These are phyloP conservation scores for Aspergillus fijiensis DNA, from an alignment of 2,329 filamentous ascomycete species.

Conservation along the genomic window DNA sequence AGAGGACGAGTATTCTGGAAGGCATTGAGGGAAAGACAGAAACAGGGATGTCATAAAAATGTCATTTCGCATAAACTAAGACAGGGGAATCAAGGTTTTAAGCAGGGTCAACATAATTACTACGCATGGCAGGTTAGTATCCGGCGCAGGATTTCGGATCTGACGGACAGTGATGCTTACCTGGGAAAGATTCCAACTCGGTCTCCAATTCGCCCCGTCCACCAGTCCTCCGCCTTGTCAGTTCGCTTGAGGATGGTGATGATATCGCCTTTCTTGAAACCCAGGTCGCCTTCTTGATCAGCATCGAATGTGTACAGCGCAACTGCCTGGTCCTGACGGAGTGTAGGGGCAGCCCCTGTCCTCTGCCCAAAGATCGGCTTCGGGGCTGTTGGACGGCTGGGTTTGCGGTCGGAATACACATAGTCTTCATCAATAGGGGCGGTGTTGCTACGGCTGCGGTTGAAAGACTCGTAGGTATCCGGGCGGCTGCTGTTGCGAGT, in stretches of 20 bases:
- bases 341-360: constrained; percentile 38
- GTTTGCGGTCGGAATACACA: constrained; percentile 60
- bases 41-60: constrained; percentile 18
- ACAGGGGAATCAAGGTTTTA: constrained; percentile 18
- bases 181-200: constrained; percentile 92
- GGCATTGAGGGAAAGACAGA: background rate
- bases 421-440: constrained; percentile 50
- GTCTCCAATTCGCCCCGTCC: constrained; percentile 86
- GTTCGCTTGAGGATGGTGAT: constrained; percentile 95
- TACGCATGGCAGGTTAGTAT: constrained; percentile 17
- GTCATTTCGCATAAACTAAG: constrained; percentile 26
- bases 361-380: constrained; percentile 74
- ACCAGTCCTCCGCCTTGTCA: constrained; percentile 93
- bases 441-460: constrained; percentile 40
- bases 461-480: constrained; percentile 32
- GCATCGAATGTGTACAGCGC: constrained; percentile 93
- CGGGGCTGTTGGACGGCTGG: constrained; percentile 77
- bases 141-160: background rate
- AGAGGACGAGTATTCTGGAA: background rate
- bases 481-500: constrained; percentile 30
- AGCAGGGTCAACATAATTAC: constrained; percentile 41
- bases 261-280: constrained; percentile 95
- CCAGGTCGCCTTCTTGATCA: constrained; percentile 86
- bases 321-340: constrained; percentile 73
- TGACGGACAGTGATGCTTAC: constrained; percentile 37